Percentiles rank a stretch among this genome's conserved stretches.
Conservation (phyloP, 495 filamentous ascomycete species). For the Penicillium argentinense region DNA sequence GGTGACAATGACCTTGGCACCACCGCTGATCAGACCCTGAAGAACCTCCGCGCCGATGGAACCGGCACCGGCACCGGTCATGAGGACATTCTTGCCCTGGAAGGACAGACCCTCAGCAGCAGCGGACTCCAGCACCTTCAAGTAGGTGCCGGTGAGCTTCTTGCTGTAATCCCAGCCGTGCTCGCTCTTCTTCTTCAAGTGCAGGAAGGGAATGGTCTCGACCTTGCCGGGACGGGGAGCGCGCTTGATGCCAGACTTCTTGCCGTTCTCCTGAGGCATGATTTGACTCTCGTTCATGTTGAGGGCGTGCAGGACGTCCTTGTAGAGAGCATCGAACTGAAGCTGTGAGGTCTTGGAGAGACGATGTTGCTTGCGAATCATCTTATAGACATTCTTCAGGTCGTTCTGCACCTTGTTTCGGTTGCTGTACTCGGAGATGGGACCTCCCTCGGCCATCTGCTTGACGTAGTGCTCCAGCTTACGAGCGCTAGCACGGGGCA, state of each 20-base stretch:
- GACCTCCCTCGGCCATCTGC: constrained; percentile 98
- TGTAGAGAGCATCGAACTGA: constrained; percentile 92
- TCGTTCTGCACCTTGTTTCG: constrained; percentile 97
- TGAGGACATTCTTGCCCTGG: constrained; percentile 92
- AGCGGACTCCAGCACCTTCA: constrained; percentile 86
- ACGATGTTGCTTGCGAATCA: constrained; percentile 96
- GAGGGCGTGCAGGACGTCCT: constrained; percentile 86
- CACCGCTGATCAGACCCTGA: constrained; percentile 93
- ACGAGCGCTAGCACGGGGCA: constrained; percentile 82
- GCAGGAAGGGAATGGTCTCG: constrained; percentile 97
- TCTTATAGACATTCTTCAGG: constrained; percentile 88
- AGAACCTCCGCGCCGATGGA: constrained; percentile 99
- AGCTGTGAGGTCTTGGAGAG: constrained; percentile 91
- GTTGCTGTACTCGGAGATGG: constrained; percentile 98
- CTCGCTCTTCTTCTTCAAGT: constrained; percentile 90
- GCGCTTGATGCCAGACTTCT: constrained; percentile 57
- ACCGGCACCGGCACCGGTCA: constrained; percentile 97
- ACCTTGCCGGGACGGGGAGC: constrained; percentile 78
- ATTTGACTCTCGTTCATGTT: constrained; percentile 98
- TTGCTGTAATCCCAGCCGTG: constrained; percentile 99
- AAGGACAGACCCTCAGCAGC: constrained; percentile 86
- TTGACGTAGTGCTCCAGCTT: constrained; percentile 98
- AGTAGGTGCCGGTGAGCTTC: constrained; percentile 88
- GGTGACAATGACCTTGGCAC: constrained; percentile 93
- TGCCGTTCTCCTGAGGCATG: constrained; percentile 79